These are phyloP conservation scores for Rhizoclosmatium sp. DNA, from an alignment of 192 early-diverging fungal species.

Conservation along the genomic window DNA sequence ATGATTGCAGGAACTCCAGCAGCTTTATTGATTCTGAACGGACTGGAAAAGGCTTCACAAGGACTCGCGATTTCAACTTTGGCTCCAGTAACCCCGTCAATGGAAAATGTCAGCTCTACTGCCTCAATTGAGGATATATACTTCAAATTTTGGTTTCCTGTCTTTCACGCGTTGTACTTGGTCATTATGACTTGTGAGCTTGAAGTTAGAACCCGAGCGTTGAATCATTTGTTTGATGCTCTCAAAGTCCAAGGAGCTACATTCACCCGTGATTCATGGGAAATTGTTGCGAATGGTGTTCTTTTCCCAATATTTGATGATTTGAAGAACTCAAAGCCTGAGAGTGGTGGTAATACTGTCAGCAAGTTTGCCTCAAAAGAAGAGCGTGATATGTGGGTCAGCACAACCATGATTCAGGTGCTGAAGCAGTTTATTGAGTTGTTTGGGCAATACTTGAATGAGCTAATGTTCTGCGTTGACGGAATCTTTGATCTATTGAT, in stretches of 20 bases:
- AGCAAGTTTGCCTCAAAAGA: slow-evolving; percentile 79
- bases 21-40: slow-evolving; percentile 32
- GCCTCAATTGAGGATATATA: slow-evolving; percentile 58
- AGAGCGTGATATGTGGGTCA: slow-evolving; percentile 92
- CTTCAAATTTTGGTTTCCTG: slow-evolving; percentile 80
- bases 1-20: slow-evolving; percentile 32
- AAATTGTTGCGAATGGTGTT: slow-evolving; percentile 78
- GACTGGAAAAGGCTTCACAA: slow-evolving; percentile 27
- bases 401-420: slow-evolving; percentile 93
- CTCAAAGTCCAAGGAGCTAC: slow-evolving; percentile 76
- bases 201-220: slow-evolving; percentile 87
- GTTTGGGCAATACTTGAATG: slow-evolving; percentile 81
- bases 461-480: slow-evolving; percentile 75
- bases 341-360: slow-evolving; percentile 38
- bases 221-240: slow-evolving; percentile 85
- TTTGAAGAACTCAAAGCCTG: slow-evolving; percentile 62
- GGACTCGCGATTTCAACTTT: slow-evolving; percentile 8
- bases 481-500: slow-evolving; percentile 81
- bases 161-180: slow-evolving; percentile 87
- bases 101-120: not conserved
- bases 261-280: slow-evolving; percentile 86
- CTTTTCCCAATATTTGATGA: slow-evolving; percentile 94
- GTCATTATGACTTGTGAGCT: slow-evolving; percentile 92
- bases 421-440: slow-evolving; percentile 86
- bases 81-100: slow-evolving; percentile 7